Percentiles rank a stretch among this genome's conserved stretches.
Conservation (phyloP, 176 grass and related monocot species). For the Poa pratensis region DNA sequence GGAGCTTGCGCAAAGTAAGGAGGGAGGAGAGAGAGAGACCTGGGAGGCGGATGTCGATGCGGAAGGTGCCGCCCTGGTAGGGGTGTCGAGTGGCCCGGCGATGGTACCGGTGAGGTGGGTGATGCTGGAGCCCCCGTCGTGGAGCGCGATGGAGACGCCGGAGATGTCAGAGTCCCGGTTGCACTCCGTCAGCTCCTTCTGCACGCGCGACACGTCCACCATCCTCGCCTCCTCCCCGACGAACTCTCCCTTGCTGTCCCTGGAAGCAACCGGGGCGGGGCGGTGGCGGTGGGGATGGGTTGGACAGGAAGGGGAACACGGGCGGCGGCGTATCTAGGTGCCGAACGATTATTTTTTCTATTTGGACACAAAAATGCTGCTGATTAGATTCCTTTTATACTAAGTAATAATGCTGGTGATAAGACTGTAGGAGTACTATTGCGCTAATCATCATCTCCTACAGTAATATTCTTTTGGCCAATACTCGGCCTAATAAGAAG, state of each 20-base stretch:
- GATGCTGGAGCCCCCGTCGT: constrained; percentile 77
- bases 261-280: neutral
- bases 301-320: neutral
- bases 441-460: too few relatives aligned
- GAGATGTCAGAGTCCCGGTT: constrained; percentile 76
- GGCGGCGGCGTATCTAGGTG: neutral
- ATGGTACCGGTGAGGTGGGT: constrained; percentile 90
- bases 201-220: constrained; percentile 90
- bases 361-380: too few relatives aligned
- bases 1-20: neutral
- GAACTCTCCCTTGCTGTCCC: neutral
- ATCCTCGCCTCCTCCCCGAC: constrained; percentile 41
- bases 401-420: too few relatives aligned
- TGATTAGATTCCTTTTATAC: too few relatives aligned
- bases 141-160: constrained; percentile 81
- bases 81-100: constrained; percentile 72
- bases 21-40: constrained; percentile 6
- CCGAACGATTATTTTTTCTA: too few relatives aligned
- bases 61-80: constrained; percentile 92
- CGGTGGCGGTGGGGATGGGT: neutral
- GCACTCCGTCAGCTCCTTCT: constrained; percentile 98
- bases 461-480: too few relatives aligned
- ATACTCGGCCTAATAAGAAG: too few relatives aligned
- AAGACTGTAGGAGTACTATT: too few relatives aligned
- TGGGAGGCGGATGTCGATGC: constrained; percentile 86